These are phyloP conservation scores for Amoebophrya sp. DNA, from an alignment of 169 alveolate species.

Conservation along the genomic window DNA sequence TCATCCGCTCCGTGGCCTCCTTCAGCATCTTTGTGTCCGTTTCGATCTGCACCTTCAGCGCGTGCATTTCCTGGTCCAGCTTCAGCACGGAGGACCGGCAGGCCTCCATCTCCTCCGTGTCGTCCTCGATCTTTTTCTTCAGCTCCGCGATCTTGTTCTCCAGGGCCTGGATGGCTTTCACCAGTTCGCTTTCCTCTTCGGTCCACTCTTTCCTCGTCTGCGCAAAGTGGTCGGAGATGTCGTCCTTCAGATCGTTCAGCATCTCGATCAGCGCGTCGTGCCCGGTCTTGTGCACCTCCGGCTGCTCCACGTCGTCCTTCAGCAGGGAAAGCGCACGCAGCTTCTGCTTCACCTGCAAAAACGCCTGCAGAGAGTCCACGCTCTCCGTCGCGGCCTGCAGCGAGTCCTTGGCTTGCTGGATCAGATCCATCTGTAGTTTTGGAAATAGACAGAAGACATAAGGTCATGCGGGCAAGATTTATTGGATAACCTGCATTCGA, in stretches of 20 bases:
- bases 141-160: neutral
- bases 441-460: too few species aligned
- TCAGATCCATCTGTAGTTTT: neutral
- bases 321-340: neutral
- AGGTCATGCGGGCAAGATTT: too few species aligned
- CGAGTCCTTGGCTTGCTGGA: conserved; percentile 9
- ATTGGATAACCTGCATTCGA: too few species aligned
- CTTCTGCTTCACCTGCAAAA: neutral
- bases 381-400: neutral
- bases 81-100: neutral
- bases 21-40: neutral
- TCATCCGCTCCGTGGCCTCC: neutral
- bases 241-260: neutral
- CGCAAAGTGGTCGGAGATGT: neutral
- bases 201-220: neutral
- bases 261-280: neutral
- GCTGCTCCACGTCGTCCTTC: conserved; percentile 3
- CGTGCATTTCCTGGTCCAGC: conserved; percentile 19
- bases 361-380: neutral
- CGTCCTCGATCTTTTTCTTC: conserved; percentile 12
- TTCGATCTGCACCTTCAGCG: conserved; percentile 18
- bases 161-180: neutral
- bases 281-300: neutral
- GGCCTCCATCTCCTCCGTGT: conserved; percentile 18
- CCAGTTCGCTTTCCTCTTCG: neutral